A percentile compares a stretch with the other conserved stretches of the same genome.
Conservation (phyloP, 2,329 filamentous ascomycete species). For the Didymella lethalis region DNA sequence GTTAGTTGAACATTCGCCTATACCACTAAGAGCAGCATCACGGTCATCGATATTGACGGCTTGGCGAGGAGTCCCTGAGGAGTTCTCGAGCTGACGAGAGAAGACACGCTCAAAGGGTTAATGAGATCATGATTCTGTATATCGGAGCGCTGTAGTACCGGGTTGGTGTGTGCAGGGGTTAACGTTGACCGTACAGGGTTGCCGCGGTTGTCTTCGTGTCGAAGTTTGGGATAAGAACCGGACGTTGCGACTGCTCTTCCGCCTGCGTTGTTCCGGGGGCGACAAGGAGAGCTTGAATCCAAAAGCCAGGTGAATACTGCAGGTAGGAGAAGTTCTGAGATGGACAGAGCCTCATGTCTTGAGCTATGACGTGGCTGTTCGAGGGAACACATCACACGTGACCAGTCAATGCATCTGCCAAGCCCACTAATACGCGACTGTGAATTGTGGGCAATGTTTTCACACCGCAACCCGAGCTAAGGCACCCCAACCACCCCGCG, state of each 20-base stretch:
- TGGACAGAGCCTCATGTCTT: not conserved
- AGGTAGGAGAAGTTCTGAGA: not conserved
- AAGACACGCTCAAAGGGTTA: no score
- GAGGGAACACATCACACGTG: slow-evolving; percentile 33
- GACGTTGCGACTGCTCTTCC: not conserved
- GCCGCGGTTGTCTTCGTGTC: not conserved
- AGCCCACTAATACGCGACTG: slow-evolving; percentile 45
- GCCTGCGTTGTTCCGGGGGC: not conserved
- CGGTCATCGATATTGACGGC: not conserved
- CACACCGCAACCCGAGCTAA: slow-evolving; percentile 42
- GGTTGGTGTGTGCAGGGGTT: not conserved
- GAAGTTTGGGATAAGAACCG: slow-evolving; percentile 1
- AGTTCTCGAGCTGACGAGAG: not conserved
- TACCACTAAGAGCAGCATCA: not conserved
- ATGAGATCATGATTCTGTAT: not conserved
- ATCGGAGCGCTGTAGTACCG: not conserved
- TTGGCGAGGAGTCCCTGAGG: not conserved
- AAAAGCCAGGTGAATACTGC: not conserved
- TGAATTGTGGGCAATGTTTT: slow-evolving; percentile 49
- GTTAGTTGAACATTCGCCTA: not conserved
- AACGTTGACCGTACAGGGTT: no score
- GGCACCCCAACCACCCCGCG: slow-evolving; percentile 37
- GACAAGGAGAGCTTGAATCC: not conserved
- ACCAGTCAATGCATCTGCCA: slow-evolving; percentile 19
- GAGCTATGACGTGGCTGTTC: slow-evolving; percentile 31